Evolutionary conservation across 2,329 filamentous ascomycete genomes (phyloP), one percentile per base, ranked within the genome.

Genomic region (Sphaerulina musiva): DNA sequence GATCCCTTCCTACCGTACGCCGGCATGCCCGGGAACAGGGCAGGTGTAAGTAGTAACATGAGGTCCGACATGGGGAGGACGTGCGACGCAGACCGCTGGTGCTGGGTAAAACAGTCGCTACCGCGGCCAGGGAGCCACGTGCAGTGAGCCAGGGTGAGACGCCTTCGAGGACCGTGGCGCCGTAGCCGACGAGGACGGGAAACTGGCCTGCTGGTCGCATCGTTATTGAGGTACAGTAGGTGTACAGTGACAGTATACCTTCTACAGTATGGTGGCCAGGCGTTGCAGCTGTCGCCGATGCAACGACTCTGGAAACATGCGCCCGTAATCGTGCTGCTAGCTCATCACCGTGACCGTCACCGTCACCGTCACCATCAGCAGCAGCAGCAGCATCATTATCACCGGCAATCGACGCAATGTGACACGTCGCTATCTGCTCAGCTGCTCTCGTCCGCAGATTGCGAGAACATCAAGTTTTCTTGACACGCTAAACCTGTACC

Each of bases 1-100:
- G 36, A 53, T 26, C 51, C 44, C 51, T 43, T 46, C 51, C 23
- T 44, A 41, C 38, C 29, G 47, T 38, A 38, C 51, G 26, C 51
- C 51, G 51, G 51, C 51, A 53, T 7, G 44, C 36, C 38, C 51
- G 51, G 51, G 48, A 44, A 53, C 51, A 53, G 51, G 51, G 51
- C 12, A 45, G 36, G 36, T 12, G 38, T 48, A 38, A 12, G 14
- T 47, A 11, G 23, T n/a, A 36, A n/a, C 7, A 11, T 53, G 34
- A 10, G 34, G 44, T 34, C 43, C 32, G 43, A 34, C 42, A 9
- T 38, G 49, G 42, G 17, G 46, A 41, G 38, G 14, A 17, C 42
- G 36, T 17, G 34, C 50, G 11, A 46, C 14, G 14, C 14, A 17
- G 14, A 17, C 14, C 14, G 14, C 14, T 17, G 14, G 14, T 17